Percentiles rank a stretch among this genome's conserved stretches.
These are phyloP conservation scores for Hymenotorrendiella dingleyae DNA, from an alignment of 2,329 filamentous ascomycete genomes.

Conservation along the genomic window DNA sequence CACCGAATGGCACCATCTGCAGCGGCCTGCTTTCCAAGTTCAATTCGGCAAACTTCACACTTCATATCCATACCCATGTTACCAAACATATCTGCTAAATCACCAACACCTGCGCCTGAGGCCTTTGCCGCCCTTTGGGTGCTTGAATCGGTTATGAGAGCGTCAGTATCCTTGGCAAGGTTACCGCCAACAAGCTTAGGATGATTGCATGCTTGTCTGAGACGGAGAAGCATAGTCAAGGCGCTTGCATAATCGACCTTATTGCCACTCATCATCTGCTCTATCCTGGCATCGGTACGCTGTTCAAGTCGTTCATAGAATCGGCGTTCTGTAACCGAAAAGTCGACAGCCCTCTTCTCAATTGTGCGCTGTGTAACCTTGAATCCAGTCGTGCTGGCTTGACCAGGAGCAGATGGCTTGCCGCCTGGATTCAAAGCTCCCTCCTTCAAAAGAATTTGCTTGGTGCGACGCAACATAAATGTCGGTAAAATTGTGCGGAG, in stretches of 20 bases:
- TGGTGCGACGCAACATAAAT: slow-evolving; percentile 98
- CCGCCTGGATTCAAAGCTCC: slow-evolving; percentile 74
- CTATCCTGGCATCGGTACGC: slow-evolving; percentile 78
- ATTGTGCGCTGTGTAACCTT: slow-evolving; percentile 90
- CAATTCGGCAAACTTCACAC: slow-evolving; percentile 30
- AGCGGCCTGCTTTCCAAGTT: slow-evolving; percentile 25
- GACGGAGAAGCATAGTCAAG: slow-evolving; percentile 80
- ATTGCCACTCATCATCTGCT: slow-evolving; percentile 77
- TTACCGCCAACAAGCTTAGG: slow-evolving; percentile 82
- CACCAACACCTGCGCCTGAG: slow-evolving; percentile 60
- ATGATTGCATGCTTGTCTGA: slow-evolving; percentile 93
- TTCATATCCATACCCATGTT: slow-evolving; percentile 53
- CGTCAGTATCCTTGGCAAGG: slow-evolving; percentile 81
- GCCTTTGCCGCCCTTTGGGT: slow-evolving; percentile 39
- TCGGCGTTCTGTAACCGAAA: slow-evolving; percentile 71
- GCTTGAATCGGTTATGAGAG: slow-evolving; percentile 57
- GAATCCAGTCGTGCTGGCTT: slow-evolving; percentile 59
- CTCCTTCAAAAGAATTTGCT: slow-evolving; percentile 88
- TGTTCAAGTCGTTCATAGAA: slow-evolving; percentile 84
- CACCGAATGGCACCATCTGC: slow-evolving; percentile 53
- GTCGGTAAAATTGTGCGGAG: slow-evolving; percentile 80
- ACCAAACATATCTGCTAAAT: slow-evolving; percentile 79
- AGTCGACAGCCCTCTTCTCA: slow-evolving; percentile 69
- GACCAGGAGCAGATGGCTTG: slow-evolving; percentile 44
- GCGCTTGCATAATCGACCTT: slow-evolving; percentile 89